Base-by-base conservation (phyloP, 164 flowering plant species). In the Chimonanthus praecox region DNA sequence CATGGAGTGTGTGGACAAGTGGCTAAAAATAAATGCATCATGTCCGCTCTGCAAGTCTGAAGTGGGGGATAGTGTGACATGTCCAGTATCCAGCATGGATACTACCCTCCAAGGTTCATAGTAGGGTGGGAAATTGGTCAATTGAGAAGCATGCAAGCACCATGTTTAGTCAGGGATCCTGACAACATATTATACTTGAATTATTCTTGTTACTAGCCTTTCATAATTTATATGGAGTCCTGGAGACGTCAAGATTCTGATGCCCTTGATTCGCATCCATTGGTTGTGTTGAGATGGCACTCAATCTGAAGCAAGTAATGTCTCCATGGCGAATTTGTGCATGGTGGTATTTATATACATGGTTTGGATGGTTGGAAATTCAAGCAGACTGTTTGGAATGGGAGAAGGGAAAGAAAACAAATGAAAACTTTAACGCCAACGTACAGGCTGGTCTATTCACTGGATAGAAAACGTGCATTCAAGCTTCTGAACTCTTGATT, bases 21-120 rank as follows among this genome's bases (percentile, higher is more conserved):
- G 94, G 94, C 82, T 87, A 67, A 86, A 83, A 79, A 90, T 87
- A 79, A 88, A 86, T 74, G 92, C 89, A 8, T 65, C 78, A 4
- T 90, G 94, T 69, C 94, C 94, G 4, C 87, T 90, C 58, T 90
- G 94, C 83, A 90, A 90, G 79, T 76, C 50, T 47, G 90, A 84
- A 77, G 83, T 88, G 66, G 82, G 81, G 16, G 87, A 83, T 50
- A 76, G 66, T 47, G 72, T 63, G 61, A 70, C 54, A 70, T 33
- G 5, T 5, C 45, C 71, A 67, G 74, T 78, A 1, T 66, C 81
- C 50, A 79, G 77, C 0, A 43, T 45, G 13, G 67, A 68, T 47
- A 67, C 76, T 2, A 47, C 45, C 8, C 4, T 13, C 21, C 71
- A n/a, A 67, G 45, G 65, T 45, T 10, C 68, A 75, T 5, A 63